Percentiles rank a stretch among this genome's conserved stretches.
Conservation (phyloP, 1,284 basidiomycete genomes). For the Chalciporus sp. region DNA sequence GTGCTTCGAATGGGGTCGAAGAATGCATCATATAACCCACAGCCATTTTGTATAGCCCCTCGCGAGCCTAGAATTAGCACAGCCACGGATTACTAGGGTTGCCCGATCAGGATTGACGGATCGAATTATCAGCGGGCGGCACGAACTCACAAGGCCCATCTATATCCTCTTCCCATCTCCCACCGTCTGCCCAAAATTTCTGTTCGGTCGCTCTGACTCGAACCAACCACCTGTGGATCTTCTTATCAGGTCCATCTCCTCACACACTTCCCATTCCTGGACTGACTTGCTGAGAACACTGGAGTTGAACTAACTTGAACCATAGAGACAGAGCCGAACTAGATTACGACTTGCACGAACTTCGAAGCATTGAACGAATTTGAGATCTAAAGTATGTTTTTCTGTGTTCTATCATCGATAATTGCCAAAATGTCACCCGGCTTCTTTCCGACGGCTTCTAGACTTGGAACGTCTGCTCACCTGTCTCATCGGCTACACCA, state of each 20-base stretch:
- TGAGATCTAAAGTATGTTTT: conserved; percentile 8
- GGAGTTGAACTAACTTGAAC: not conserved
- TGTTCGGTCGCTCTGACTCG: conserved; percentile 16
- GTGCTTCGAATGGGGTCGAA: not conserved
- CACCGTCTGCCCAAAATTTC: conserved; percentile 10
- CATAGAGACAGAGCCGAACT: conserved; percentile 3
- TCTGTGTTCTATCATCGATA: not conserved
- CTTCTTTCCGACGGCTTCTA: conserved; percentile 11
- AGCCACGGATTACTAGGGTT: conserved; percentile 26
- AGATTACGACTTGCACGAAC: not conserved
- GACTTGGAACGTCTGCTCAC: not conserved
- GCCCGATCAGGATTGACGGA: conserved; percentile 2
- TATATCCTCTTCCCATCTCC: conserved; percentile 19
- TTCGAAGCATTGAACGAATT: not conserved
- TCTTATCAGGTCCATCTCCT: conserved; percentile 6
- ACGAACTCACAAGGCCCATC: conserved; percentile 1
- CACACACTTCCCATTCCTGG: not conserved
- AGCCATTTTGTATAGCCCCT: not conserved
- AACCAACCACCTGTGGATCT: conserved; percentile 12
- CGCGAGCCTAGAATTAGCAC: conserved; percentile 12
- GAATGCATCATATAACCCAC: not conserved
- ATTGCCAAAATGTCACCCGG: conserved; percentile 5
- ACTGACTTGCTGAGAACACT: not conserved
- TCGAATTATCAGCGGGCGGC: not conserved
- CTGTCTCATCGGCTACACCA: not conserved